These are phyloP conservation scores for Quercus tomentella DNA, from an alignment of 331 rosid species.

Conservation along the genomic window DNA sequence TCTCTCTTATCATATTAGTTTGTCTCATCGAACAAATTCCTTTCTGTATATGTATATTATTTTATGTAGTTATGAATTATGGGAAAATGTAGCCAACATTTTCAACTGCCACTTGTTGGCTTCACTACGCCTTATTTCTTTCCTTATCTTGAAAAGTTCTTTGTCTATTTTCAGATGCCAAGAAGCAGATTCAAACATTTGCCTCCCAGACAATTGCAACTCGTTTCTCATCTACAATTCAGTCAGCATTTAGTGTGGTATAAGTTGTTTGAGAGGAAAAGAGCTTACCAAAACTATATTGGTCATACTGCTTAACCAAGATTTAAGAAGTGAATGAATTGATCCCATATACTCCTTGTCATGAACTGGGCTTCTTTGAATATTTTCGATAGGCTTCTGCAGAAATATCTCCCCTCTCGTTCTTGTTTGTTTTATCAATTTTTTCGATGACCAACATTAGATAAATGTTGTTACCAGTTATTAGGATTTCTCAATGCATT, in stretches of 20 bases:
- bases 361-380: not conserved
- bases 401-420: not conserved
- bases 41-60: not conserved
- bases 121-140: not conserved
- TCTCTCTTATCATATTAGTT: not conserved
- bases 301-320: not conserved
- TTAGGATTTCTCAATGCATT: not conserved
- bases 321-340: not conserved
- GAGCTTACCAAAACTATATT: not conserved
- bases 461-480: too few relatives aligned
- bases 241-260: constrained; percentile 78
- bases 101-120: not conserved
- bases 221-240: constrained; percentile 71
- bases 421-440: too few relatives aligned
- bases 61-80: not conserved
- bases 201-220: constrained; percentile 82
- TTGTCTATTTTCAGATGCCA: constrained; percentile 65
- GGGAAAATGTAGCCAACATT: not conserved
- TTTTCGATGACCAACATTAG: too few relatives aligned
- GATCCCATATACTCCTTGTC: not conserved
- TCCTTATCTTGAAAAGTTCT: not conserved
- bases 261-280: constrained; percentile 23
- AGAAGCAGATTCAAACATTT: constrained; percentile 89
- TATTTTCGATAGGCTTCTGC: not conserved
- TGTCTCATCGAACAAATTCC: not conserved